Evolutionary conservation across 495 filamentous ascomycete genomes (phyloP).

Genomic region (Daldinia concentrica): DNA sequence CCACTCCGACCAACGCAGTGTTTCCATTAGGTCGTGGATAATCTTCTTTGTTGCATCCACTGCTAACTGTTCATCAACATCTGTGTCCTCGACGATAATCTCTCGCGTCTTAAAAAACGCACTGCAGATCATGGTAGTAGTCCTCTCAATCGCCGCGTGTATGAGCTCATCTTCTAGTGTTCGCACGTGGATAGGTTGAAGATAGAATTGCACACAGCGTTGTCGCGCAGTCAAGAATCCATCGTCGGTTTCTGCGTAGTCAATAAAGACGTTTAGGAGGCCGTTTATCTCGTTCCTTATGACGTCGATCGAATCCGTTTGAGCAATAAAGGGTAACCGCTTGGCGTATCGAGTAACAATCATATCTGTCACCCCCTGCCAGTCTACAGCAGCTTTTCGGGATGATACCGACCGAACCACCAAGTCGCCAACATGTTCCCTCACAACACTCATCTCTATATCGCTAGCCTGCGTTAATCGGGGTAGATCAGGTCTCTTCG

Average conservation of each 20-base stretch:
- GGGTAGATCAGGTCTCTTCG: slow-evolving; percentile 52
- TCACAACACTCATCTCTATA: slow-evolving; percentile 53
- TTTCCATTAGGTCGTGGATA: slow-evolving; percentile 55
- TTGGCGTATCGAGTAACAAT: slow-evolving; percentile 66
- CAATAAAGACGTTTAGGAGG: slow-evolving; percentile 61
- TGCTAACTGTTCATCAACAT: slow-evolving; percentile 16
- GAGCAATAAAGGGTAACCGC: slow-evolving; percentile 59
- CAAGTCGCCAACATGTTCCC: slow-evolving; percentile 52
- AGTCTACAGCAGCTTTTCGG: slow-evolving; percentile 52
- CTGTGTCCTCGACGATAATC: slow-evolving; percentile 27
- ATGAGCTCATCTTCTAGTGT: slow-evolving; percentile 52
- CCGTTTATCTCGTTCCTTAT: slow-evolving; percentile 58
- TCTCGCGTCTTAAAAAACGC: slow-evolving; percentile 56
- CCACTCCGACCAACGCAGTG: slow-evolving; percentile 70
- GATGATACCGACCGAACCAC: slow-evolving; percentile 41
- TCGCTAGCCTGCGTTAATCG: slow-evolving; percentile 53
- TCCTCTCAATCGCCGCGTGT: slow-evolving; percentile 55
- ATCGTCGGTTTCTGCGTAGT: slow-evolving; percentile 50
- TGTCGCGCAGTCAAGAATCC: slow-evolving; percentile 48
- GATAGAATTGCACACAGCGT: slow-evolving; percentile 63
- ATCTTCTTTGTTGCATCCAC: slow-evolving; percentile 15
- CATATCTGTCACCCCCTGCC: slow-evolving; percentile 71
- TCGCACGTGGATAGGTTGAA: slow-evolving; percentile 39
- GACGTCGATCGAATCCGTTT: slow-evolving; percentile 45
- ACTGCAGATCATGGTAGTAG: slow-evolving; percentile 61